These are phyloP conservation scores for Alternaria sp. DNA, from an alignment of 2,329 filamentous ascomycete species.

Conservation along the genomic window DNA sequence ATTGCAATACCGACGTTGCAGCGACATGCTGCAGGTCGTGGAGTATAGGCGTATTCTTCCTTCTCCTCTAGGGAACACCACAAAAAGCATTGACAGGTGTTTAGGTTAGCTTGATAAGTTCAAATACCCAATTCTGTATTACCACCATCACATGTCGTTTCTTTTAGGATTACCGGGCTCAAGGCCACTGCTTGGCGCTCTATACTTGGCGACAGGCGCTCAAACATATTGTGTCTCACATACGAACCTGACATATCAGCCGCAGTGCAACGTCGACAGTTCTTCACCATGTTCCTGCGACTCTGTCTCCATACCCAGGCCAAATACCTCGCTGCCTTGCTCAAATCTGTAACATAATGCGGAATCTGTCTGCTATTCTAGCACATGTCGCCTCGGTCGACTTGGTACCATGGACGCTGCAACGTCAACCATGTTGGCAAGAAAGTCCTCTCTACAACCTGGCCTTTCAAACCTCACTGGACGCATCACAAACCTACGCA, in stretches of 20 bases:
- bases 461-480: conserved; percentile 21
- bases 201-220: conserved; percentile 17
- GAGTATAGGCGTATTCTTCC: not conserved
- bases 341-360: not conserved
- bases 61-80: not conserved
- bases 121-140: conserved; percentile 26
- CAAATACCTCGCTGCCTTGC: not conserved
- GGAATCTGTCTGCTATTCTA: not conserved
- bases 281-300: not conserved
- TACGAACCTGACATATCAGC: conserved; percentile 8
- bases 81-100: conserved; percentile 34
- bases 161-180: not conserved
- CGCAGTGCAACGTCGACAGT: not conserved
- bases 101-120: conserved; percentile 31
- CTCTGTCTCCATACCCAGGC: not conserved
- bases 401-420: conserved; percentile 8
- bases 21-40: not conserved
- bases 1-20: not conserved
- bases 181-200: conserved; percentile 10
- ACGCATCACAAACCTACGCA: conserved; percentile 17
- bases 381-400: not conserved
- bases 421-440: conserved; percentile 37
- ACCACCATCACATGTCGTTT: not conserved
- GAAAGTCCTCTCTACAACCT: conserved; percentile 25
- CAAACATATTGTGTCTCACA: conserved; percentile 31